These are phyloP conservation scores for Leonotis leonurus DNA, from an alignment of 257 asterid species.

Conservation along the genomic window DNA sequence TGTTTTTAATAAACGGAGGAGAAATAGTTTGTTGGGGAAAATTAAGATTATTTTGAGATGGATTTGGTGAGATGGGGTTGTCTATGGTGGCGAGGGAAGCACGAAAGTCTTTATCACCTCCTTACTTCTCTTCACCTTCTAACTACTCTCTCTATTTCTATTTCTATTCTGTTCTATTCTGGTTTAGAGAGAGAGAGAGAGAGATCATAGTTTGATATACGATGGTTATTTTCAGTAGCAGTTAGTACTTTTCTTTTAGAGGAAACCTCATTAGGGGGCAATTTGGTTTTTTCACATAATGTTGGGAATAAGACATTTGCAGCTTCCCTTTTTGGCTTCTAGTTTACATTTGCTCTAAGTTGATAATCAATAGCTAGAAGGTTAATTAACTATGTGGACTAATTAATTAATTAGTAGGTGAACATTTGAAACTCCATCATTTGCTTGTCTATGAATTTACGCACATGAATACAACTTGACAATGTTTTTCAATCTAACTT, in stretches of 20 bases:
- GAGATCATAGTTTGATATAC: no score
- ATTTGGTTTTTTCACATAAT: background rate
- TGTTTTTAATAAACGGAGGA: background rate
- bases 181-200: no score
- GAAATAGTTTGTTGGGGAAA: no score
- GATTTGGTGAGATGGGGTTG: constrained; percentile 65
- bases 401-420: background rate
- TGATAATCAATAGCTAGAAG: background rate
- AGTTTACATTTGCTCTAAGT: background rate
- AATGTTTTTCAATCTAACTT: background rate
- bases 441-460: background rate
- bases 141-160: constrained; percentile 12
- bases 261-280: background rate
- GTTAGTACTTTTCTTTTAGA: no score
- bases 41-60: constrained; percentile 18
- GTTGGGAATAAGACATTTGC: no score
- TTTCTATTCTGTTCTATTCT: background rate
- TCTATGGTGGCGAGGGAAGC: constrained; percentile 40
- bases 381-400: background rate
- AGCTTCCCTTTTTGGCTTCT: background rate
- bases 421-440: no score
- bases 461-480: background rate
- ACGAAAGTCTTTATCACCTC: constrained; percentile 58
- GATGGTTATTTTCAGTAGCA: constrained; percentile 1
- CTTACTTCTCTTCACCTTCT: no score